Base-by-base conservation (phyloP, 345 rosid species). In the Aegle marmelos region DNA sequence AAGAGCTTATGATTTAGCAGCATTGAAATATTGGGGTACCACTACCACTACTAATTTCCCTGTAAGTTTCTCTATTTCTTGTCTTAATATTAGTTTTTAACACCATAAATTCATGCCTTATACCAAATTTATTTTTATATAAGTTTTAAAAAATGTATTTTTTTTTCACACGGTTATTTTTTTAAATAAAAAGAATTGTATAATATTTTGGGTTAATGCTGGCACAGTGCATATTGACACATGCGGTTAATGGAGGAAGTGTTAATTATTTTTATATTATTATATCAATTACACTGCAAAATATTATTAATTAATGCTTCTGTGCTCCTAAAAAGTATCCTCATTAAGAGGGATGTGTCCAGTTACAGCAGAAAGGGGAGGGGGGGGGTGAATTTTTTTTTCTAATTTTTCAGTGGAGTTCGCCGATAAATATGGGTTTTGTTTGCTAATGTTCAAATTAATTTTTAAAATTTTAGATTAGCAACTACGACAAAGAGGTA, bases 21-120 rank as follows among this genome's bases (percentile, higher is more conserved):
- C 98, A 68, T 84, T 95, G 16, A 95, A 95, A 82, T 95, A 95
- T 78, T 93, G 98, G 98, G 98, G 98, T 65, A 83, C 93, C 31
- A 91, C 97, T 30, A 90, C 98, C 13, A 93, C 98, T 2, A 95
- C 98, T 58, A 95, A 95, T 86, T 93, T 93, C 76, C 94, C 98
- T 1, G 98, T 93, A 74, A 76, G 79, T 74, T 41, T 70, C 6
- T 24, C 16, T 16, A 2, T 37, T 61, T 31, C 27, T 1, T 58
- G 54, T 70, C 72, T 71, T 71, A 30, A 56, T 7, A 11, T 67
- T 33, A 70, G 53, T 36, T 56, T 50, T 65, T 21, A 45, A 27
- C 16, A 65, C 27, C 70, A 31, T 25, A 21, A 58, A n/a, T 53
- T 53, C 57, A n/a, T 22, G 0, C 11, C 4, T 58, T 22, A 58